These are phyloP conservation scores for Tremella fuciformis DNA, from an alignment of 768 basidiomycete genomes.

Conservation along the genomic window DNA sequence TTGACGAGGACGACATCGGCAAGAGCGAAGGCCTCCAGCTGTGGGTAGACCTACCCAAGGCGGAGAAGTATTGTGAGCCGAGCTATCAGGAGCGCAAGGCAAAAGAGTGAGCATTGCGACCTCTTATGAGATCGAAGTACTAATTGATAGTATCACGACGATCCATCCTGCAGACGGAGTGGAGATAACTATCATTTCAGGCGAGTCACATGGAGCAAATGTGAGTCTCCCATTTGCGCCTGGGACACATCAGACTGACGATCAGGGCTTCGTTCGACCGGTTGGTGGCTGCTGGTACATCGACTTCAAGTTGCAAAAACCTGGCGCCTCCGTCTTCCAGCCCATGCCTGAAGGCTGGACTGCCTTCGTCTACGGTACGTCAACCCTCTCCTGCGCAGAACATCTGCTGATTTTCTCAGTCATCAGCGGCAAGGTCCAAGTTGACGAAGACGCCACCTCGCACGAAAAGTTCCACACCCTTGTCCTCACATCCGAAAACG, in stretches of 20 bases:
- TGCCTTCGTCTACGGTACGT: conserved; percentile 75
- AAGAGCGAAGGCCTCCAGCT: conserved; percentile 76
- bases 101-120: conserved; percentile 39
- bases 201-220: conserved; percentile 71
- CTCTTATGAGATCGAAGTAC: neutral
- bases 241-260: neutral
- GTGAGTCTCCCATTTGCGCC: conserved; percentile 10
- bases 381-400: neutral
- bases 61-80: conserved; percentile 72
- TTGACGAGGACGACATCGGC: conserved; percentile 60
- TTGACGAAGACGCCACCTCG: conserved; percentile 57
- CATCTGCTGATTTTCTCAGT: conserved; percentile 52
- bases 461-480: conserved; percentile 72
- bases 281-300: conserved; percentile 94
- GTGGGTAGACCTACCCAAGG: conserved; percentile 48
- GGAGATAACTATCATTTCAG: conserved; percentile 80
- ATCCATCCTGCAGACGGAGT: conserved; percentile 49
- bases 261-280: conserved; percentile 73
- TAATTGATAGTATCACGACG: conserved; percentile 57
- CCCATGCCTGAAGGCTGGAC: conserved; percentile 86
- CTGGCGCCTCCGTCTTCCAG: conserved; percentile 68
- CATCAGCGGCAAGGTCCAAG: conserved; percentile 63
- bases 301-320: conserved; percentile 67
- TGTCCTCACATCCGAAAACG: conserved; percentile 65
- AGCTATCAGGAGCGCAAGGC: conserved; percentile 49